Evolutionary conservation across 208 protist genomes (phyloP), one percentile per base, ranked within the genome.

Genomic region (Trypanosoma grayi): DNA sequence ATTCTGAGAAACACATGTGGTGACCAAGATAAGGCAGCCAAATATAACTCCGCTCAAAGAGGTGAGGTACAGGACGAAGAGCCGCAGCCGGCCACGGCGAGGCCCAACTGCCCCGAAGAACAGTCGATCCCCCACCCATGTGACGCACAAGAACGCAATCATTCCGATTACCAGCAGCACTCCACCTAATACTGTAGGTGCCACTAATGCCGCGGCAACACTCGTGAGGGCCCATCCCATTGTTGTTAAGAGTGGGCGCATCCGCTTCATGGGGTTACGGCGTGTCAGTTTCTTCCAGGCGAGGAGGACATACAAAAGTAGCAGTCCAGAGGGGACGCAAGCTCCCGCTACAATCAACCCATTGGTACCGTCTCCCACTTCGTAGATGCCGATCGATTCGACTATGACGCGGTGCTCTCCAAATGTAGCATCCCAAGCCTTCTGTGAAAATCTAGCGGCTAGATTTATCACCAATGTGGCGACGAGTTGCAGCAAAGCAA

Each of bases 381-480:
- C 60, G 40, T 67, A 63, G 25, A 57, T 27, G 20, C 50, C 70
- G 16, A 76, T 36, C n/a, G 62, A 47, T 22, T 62, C 28, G 2
- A 37, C 33, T 37, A 60, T 34, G 18, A 52, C 5, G 24, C 44
- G 37, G 25, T 61, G 24, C 11, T 50, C 22, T 7, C 31, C 56
- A 61, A 76, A 76, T 13, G 57, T 30, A 31, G 22, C 50, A 34
- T 14, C 37, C 25, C 70, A 50, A 9, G 61, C 24, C 18, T 10
- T 22, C 0, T 24, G 25, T 4, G 57, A 60, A 39, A n/a, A 52
- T 18, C 0, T 14, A 14, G 34, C 62, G 14, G 58, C 28, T 7
- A 63, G 28, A 51, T 76, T 76, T 27, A 76, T 44, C 1, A 63
- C 48, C 13, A 76, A 36, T 7, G 58, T 56, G 0, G 62, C 36